phyloP scores from a whole-genome alignment of 129 eudicot genomes.

The Centaurea solstitialis region DNA sequence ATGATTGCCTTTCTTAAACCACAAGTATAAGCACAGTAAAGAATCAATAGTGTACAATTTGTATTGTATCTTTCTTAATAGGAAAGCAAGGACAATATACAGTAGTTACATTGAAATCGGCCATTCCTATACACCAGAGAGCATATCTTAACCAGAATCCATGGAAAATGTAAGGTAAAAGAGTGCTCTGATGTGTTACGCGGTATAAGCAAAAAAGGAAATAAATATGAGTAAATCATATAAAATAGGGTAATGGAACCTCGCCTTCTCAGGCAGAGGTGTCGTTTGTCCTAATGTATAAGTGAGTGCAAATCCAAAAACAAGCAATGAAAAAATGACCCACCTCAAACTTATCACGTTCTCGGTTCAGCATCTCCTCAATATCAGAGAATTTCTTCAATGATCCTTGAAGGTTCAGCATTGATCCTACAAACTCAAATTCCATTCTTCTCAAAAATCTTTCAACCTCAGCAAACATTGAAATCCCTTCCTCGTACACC shows the following conservation, averaged over 20 bases:
- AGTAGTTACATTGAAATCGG: neutral
- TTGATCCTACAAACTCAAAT: constrained; percentile 43
- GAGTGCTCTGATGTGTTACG: neutral
- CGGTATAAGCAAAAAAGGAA: neutral
- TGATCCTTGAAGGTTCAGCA: constrained; percentile 59
- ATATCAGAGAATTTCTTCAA: constrained; percentile 62
- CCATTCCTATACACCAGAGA: neutral
- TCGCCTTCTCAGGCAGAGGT: neutral
- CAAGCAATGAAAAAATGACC: constrained; percentile 6
- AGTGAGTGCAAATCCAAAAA: neutral
- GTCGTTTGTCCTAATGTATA: neutral
- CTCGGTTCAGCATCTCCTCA: constrained; percentile 63
- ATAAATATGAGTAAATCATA: neutral
- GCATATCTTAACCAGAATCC: neutral
- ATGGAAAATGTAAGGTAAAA: neutral
- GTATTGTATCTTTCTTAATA: neutral
- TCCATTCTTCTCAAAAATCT: constrained; percentile 55
- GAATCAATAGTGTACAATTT: neutral
- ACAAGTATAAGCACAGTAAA: neutral
- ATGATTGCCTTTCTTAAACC: neutral
- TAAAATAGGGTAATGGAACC: neutral
- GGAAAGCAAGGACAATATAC: neutral
- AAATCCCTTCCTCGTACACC: constrained; percentile 59
- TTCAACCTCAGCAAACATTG: constrained; percentile 64
- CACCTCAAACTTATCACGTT: constrained; percentile 71